Evolutionary conservation across 169 alveolate genomes (phyloP), one percentile per base, ranked within the genome.

Genomic region (Neospora caninum): DNA sequence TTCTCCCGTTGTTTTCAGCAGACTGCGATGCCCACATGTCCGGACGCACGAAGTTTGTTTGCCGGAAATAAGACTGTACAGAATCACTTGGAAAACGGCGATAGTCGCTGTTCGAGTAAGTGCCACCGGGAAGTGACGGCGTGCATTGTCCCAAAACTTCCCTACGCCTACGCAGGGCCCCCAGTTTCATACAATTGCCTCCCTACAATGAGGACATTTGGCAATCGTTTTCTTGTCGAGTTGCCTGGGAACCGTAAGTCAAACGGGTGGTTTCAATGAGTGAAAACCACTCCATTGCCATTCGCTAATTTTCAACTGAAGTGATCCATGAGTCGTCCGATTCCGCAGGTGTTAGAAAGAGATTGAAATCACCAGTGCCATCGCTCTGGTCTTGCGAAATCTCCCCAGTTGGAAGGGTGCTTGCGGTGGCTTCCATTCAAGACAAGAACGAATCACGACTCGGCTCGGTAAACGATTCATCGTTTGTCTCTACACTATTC

Each of bases 271-370:
- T 20, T 64, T 64, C 34, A 64, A 0, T 0, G 78, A 20, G 34
- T 20, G 78, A 25, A 58, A 64, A 25, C 31, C 34, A 64, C 78
- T 27, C 78, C 34, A 20, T 0, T 0, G 78, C 1, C 13, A 20
- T 22, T 49, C 58, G 34, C 36, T 64, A 64, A 9, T 64, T 10
- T n/a, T 64, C 78, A 27, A 29, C 34, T 20, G 78, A 64, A 64
- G 78, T 25, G 34, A 64, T n/a, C 78, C 78, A 64, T 64, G 78
- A 64, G 34, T 64, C 78, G 87, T 78, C 87, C 25, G 87, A 78
- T 20, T 34, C 87, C 53, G 18, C 43, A 78, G 87, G 87, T 34
- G 87, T 78, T 22, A 78, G 10, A 78, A 18, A 78, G 34, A 78
- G 34, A 78, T 78, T 10, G 53, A 45, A 78, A 34, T 78, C 42